A percentile compares a stretch with the other conserved stretches of the same genome.
phyloP scores from a whole-genome alignment of 345 rosid genomes.

The Hevea brasiliensis region DNA sequence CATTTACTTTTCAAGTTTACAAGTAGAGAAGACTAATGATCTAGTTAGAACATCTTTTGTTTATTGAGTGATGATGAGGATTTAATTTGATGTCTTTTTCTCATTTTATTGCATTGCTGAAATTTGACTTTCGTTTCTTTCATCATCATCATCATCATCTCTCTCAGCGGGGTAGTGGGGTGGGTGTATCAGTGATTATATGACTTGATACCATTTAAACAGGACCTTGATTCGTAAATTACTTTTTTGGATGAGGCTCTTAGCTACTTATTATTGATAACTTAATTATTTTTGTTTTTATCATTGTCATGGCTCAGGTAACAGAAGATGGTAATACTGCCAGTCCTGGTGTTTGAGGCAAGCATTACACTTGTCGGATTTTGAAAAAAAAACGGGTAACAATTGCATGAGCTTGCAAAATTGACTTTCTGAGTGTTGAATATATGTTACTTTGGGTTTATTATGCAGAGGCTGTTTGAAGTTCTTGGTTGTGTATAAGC shows the following conservation, averaged over 20 bases:
- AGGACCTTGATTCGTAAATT: not conserved
- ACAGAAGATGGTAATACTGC: slow-evolving; percentile 73
- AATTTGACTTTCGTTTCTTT: not conserved
- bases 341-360: slow-evolving; percentile 74
- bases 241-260: not conserved
- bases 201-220: slow-evolving; percentile 3
- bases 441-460: too few relatives aligned
- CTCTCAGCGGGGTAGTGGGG: too few relatives aligned
- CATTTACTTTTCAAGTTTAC: not conserved
- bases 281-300: not conserved
- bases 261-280: not conserved
- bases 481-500: not conserved
- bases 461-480: not conserved
- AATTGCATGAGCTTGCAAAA: not conserved
- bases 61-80: not conserved
- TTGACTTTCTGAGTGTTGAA: too few relatives aligned
- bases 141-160: not conserved
- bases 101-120: not conserved
- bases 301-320: slow-evolving; percentile 44
- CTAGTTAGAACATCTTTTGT: not conserved
- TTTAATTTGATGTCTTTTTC: not conserved
- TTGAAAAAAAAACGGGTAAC: slow-evolving; percentile 75
- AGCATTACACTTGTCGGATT: slow-evolving; percentile 70
- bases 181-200: not conserved
- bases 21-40: not conserved